Evolutionary conservation across 2,329 filamentous ascomycete genomes (phyloP).

Genomic region (Pestalotiopsis sp.): DNA sequence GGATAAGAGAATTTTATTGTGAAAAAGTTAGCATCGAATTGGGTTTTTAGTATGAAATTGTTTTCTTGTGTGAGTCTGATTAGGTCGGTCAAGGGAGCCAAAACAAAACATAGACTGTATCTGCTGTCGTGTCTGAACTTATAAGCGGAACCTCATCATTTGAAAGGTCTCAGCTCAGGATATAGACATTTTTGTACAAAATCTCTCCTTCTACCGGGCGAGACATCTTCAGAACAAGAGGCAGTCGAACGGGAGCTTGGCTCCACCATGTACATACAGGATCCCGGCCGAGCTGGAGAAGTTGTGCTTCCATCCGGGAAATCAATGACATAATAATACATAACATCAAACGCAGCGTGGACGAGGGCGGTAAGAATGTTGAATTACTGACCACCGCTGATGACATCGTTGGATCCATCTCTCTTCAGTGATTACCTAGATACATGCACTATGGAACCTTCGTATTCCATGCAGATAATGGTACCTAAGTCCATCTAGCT

Average conservation of each 20-base stretch:
- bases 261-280: neutral
- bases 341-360: neutral
- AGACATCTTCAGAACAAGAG: neutral
- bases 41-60: neutral
- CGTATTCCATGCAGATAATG: too few relatives aligned
- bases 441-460: neutral
- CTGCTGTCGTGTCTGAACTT: neutral
- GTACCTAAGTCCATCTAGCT: neutral
- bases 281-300: neutral
- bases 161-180: neutral
- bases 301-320: neutral
- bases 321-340: neutral
- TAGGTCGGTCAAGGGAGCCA: neutral
- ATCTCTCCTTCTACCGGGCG: neutral
- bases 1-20: neutral
- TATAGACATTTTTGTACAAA: neutral
- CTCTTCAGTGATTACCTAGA: neutral
- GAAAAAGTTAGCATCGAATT: neutral
- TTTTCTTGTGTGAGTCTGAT: neutral
- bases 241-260: neutral
- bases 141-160: neutral
- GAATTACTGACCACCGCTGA: neutral
- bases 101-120: neutral
- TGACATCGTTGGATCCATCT: neutral
- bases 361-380: neutral